Conservation (phyloP, 2,329 filamentous ascomycete species). For the Plectosphaerella plurivora region DNA sequence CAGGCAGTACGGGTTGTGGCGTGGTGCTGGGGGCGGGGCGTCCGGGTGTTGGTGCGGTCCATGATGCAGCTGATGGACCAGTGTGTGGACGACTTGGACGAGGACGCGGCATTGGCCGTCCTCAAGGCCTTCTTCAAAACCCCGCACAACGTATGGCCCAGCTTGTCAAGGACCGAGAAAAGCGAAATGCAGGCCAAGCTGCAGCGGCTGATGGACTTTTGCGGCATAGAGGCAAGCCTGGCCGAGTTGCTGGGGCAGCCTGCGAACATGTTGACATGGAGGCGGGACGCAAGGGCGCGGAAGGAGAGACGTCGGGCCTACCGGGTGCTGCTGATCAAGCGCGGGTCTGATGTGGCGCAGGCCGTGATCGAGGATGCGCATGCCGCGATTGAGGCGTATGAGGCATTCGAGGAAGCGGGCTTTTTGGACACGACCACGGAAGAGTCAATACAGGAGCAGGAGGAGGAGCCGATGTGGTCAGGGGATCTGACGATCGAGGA, state of each 20-base stretch:
- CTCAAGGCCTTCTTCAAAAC: neutral
- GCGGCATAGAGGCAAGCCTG: constrained; percentile 17
- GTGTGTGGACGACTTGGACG: constrained; percentile 35
- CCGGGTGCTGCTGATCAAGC: constrained; percentile 5
- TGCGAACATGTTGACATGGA: constrained; percentile 13
- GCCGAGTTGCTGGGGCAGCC: constrained; percentile 4
- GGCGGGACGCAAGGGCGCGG: neutral
- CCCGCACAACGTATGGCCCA: neutral
- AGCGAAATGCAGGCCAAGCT: constrained; percentile 14
- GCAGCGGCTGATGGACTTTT: constrained; percentile 26
- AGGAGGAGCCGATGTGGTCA: too few species aligned
- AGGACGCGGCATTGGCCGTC: neutral
- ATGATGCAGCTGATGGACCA: constrained; percentile 35
- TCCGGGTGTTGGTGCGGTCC: constrained; percentile 23
- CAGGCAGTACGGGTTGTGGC: constrained; percentile 39
- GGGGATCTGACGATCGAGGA: too few species aligned
- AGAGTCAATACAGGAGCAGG: too few species aligned
- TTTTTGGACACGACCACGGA: too few species aligned
- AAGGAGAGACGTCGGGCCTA: neutral
- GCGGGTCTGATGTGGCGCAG: constrained; percentile 1
- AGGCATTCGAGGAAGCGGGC: too few species aligned
- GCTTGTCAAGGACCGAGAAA: neutral
- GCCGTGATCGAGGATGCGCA: neutral
- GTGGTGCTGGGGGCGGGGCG: constrained; percentile 29
- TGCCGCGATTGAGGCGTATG: neutral